A percentile compares a stretch with the other conserved stretches of the same genome.
phyloP scores from a whole-genome alignment of 805 yeast species.

The Candida michaelii region DNA sequence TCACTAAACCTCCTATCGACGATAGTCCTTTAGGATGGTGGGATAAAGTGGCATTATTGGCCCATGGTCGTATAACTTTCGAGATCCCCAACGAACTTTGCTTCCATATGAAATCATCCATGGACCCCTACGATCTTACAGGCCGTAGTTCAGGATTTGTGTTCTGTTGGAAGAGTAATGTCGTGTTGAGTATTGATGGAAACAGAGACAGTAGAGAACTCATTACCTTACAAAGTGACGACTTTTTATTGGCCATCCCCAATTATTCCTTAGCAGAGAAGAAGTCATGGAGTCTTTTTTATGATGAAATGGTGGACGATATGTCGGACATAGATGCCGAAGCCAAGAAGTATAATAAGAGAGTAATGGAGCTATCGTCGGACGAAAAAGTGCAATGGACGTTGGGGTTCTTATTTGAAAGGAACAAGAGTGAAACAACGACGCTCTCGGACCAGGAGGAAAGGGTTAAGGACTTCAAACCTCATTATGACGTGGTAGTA shows the following conservation, averaged over 20 bases:
- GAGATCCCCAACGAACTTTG: conserved; percentile 53
- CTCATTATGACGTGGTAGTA: conserved; percentile 65
- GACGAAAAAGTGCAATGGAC: conserved; percentile 75
- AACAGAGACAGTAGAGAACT: conserved; percentile 49
- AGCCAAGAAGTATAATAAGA: conserved; percentile 35
- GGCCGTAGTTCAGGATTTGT: conserved; percentile 65
- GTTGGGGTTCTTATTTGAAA: conserved; percentile 71
- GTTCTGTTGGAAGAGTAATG: conserved; percentile 62
- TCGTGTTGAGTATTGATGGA: conserved; percentile 50
- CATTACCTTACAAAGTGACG: conserved; percentile 52
- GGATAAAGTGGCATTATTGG: conserved; percentile 53
- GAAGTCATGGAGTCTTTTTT: conserved; percentile 39
- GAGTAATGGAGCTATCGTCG: conserved; percentile 53
- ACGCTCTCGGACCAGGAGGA: conserved; percentile 36
- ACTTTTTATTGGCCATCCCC: conserved; percentile 59
- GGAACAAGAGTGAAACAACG: conserved; percentile 40
- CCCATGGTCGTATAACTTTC: conserved; percentile 55
- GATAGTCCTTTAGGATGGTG: conserved; percentile 49
- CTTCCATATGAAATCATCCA: conserved; percentile 61
- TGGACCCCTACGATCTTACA: conserved; percentile 55
- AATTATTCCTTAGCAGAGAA: conserved; percentile 39
- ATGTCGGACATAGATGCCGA: conserved; percentile 26
- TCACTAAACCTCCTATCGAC: conserved; percentile 45
- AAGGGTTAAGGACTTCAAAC: conserved; percentile 49
- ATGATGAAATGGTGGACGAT: conserved; percentile 22